A percentile compares a stretch with the other conserved stretches of the same genome.
phyloP scores from a whole-genome alignment of 192 early-diverging fungal species.

The Backusella circina region DNA sequence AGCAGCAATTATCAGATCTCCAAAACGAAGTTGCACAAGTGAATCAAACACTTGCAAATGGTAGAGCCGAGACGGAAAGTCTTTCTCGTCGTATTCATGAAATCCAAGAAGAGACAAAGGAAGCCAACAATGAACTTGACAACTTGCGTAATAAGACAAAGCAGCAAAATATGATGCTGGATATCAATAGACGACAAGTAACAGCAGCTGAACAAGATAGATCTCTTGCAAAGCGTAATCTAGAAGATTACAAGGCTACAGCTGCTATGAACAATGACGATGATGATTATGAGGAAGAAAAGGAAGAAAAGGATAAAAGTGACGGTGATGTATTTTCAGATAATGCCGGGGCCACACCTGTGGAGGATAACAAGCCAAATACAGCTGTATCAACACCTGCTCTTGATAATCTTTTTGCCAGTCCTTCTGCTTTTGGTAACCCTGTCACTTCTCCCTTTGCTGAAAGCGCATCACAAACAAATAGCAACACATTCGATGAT shows the following conservation, averaged over 20 bases:
- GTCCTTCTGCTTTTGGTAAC: not conserved
- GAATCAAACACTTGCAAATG: slow-evolving; percentile 37
- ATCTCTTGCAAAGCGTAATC: slow-evolving; percentile 52
- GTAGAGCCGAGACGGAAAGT: slow-evolving; percentile 45
- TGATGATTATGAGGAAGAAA: not conserved
- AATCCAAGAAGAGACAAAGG: slow-evolving; percentile 53
- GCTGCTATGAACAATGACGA: slow-evolving; percentile 5
- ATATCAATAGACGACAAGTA: slow-evolving; percentile 64
- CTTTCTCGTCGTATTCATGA: slow-evolving; percentile 42
- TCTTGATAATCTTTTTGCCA: slow-evolving; percentile 13
- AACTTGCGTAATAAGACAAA: slow-evolving; percentile 53
- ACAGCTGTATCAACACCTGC: not conserved
- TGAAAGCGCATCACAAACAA: not conserved
- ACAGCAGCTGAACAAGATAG: slow-evolving; percentile 58
- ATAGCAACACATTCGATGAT: slow-evolving; percentile 8
- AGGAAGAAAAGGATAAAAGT: not conserved
- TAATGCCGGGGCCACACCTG: not conserved
- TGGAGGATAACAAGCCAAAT: not conserved
- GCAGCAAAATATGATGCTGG: slow-evolving; percentile 55
- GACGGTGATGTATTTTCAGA: not conserved
- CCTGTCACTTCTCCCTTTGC: slow-evolving; percentile 8
- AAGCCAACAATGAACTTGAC: slow-evolving; percentile 50
- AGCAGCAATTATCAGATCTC: slow-evolving; percentile 40
- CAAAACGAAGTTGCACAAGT: slow-evolving; percentile 49
- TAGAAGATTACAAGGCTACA: slow-evolving; percentile 36